Conservation (phyloP, 768 basidiomycete genomes). For the Boletus reticulatus region DNA sequence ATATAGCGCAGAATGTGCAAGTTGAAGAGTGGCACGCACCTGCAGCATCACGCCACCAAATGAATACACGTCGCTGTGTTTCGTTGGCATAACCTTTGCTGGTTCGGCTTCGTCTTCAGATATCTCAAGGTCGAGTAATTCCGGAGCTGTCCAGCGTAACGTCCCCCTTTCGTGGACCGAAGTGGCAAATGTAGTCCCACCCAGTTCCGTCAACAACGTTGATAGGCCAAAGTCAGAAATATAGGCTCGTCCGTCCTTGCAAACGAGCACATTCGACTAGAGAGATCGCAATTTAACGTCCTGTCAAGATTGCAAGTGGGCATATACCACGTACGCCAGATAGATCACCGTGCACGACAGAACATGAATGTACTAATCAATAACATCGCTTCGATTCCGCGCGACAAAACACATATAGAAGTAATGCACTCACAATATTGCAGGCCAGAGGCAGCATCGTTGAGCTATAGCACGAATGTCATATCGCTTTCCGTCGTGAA, state of each 20-base stretch:
- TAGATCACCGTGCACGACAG: constrained; percentile 17
- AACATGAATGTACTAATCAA: constrained; percentile 14
- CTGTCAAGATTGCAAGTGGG: too few species aligned
- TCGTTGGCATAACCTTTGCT: neutral
- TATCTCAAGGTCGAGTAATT: constrained; percentile 31
- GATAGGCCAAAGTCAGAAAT: constrained; percentile 47
- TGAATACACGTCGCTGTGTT: constrained; percentile 17
- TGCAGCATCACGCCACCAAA: constrained; percentile 33
- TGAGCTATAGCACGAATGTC: constrained; percentile 6
- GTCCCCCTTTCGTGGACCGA: constrained; percentile 34
- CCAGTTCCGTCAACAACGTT: constrained; percentile 38
- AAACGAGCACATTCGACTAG: constrained; percentile 19
- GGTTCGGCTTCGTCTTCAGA: constrained; percentile 14
- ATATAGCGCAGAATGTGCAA: neutral
- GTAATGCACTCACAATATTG: constrained; percentile 13
- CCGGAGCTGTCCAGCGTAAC: constrained; percentile 22
- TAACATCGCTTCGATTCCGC: neutral
- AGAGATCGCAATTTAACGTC: neutral
- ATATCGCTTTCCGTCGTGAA: neutral
- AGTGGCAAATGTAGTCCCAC: constrained; percentile 32
- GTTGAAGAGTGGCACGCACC: neutral
- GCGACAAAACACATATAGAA: neutral
- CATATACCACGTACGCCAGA: constrained; percentile 18
- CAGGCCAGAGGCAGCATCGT: constrained; percentile 18
- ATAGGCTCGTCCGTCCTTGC: constrained; percentile 10